Percentiles rank a stretch among this genome's conserved stretches.
These are phyloP conservation scores for Raffaelea ambrosiae DNA, from an alignment of 2,329 filamentous ascomycete genomes.

Conservation along the genomic window DNA sequence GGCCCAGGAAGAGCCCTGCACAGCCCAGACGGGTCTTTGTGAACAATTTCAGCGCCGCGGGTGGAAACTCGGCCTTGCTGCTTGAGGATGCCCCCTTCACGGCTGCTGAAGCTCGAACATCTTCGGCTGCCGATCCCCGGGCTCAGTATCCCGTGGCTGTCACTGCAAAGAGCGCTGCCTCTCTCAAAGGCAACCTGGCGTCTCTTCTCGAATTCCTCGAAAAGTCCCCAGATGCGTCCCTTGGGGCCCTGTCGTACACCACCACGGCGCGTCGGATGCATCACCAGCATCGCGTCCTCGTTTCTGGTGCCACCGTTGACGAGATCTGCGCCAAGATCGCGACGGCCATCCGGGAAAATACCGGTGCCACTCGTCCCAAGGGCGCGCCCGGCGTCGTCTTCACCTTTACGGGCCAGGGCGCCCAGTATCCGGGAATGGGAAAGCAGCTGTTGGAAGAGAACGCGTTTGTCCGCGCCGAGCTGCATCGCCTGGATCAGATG, in stretches of 20 bases:
- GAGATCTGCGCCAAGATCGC: background rate
- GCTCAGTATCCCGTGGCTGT: conserved; percentile 32
- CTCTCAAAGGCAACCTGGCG: conserved; percentile 35
- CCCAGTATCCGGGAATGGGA: conserved; percentile 21
- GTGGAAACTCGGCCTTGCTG: conserved; percentile 46
- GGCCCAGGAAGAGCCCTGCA: conserved; percentile 19
- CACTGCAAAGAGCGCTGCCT: conserved; percentile 32
- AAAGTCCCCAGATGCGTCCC: conserved; percentile 21
- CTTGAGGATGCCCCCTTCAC: conserved; percentile 34
- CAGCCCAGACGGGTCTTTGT: conserved; percentile 21
- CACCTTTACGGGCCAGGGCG: conserved; percentile 37
- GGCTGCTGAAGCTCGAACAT: background rate
- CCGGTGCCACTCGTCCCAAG: background rate
- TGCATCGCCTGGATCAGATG: conserved; percentile 11
- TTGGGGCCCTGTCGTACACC: conserved; percentile 43
- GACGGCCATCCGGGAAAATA: background rate
- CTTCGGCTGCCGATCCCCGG: conserved; percentile 29
- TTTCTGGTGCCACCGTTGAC: background rate
- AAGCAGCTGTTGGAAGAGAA: conserved; percentile 23
- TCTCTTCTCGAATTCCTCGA: conserved; percentile 32
- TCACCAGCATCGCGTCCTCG: conserved; percentile 19
- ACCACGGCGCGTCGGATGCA: conserved; percentile 39
- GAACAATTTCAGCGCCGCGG: conserved; percentile 50
- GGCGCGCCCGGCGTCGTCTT: conserved; percentile 21
- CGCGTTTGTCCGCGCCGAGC: conserved; percentile 22